Conservation (phyloP, 139 green algal species). For the Tetradesmus obliquus region DNA sequence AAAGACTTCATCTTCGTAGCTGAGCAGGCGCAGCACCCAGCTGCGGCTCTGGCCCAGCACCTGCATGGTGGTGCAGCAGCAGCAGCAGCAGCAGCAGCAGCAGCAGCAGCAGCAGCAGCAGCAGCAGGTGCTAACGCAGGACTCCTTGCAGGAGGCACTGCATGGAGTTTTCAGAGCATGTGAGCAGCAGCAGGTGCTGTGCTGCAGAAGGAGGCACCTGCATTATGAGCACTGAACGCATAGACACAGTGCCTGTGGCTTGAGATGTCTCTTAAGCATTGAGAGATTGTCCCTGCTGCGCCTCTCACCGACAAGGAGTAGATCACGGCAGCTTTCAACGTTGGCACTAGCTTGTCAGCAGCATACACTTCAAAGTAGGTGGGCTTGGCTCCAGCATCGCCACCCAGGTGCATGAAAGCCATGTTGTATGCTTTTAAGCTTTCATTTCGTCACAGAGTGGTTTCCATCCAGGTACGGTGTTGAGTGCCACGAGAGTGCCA, state of each 20-base stretch:
- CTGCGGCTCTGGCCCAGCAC: constrained; percentile 75
- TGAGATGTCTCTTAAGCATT: not conserved
- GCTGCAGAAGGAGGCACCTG: not conserved
- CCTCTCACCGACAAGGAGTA: constrained; percentile 82
- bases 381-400: constrained; percentile 67
- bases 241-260: not conserved
- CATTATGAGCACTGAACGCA: not conserved
- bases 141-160: not conserved
- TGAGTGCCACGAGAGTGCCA: not conserved
- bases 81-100: not conserved
- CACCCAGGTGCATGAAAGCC: constrained; percentile 82
- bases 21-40: constrained; percentile 70
- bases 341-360: constrained; percentile 83
- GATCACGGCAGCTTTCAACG: constrained; percentile 72
- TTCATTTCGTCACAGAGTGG: not conserved
- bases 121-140: not conserved
- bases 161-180: not conserved
- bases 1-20: constrained; percentile 84
- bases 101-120: not conserved
- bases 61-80: constrained; percentile 47
- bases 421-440: constrained; percentile 46
- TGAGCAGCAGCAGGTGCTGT: not conserved
- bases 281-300: no score
- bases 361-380: constrained; percentile 93
- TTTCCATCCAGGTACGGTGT: not conserved